Conservation (phyloP, 768 basidiomycete species). For the Hortiboletus flavorubellus region DNA sequence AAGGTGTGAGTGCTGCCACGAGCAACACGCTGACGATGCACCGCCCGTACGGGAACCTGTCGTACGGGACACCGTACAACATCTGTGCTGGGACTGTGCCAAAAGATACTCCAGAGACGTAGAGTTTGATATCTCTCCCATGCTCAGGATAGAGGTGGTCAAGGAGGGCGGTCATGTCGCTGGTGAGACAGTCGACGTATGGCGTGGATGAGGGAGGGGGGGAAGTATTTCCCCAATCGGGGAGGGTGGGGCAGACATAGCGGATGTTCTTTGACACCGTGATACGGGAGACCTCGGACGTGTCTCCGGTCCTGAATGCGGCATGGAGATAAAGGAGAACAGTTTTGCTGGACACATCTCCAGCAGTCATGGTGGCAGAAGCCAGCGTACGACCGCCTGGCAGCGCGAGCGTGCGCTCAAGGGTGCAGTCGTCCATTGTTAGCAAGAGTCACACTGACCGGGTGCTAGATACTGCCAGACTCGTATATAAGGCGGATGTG, state of each 20-base stretch:
- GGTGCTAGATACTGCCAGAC: too few species aligned
- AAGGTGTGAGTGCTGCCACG: slow-evolving; percentile 45
- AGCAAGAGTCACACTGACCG: too few species aligned
- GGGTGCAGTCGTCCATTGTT: neutral
- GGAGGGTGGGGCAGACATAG: slow-evolving; percentile 49
- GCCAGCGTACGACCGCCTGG: slow-evolving; percentile 46
- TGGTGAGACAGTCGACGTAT: slow-evolving; percentile 41
- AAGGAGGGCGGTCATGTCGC: slow-evolving; percentile 46
- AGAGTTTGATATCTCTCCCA: slow-evolving; percentile 39
- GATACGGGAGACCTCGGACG: slow-evolving; percentile 31
- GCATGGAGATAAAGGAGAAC: slow-evolving; percentile 57
- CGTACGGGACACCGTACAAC: slow-evolving; percentile 49
- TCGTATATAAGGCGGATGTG: too few species aligned
- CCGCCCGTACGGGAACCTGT: slow-evolving; percentile 48
- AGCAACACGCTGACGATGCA: slow-evolving; percentile 48
- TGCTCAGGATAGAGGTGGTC: slow-evolving; percentile 47
- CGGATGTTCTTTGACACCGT: slow-evolving; percentile 42
- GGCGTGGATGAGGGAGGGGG: slow-evolving; percentile 32
- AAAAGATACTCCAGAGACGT: slow-evolving; percentile 51
- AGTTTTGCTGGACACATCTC: slow-evolving; percentile 45
- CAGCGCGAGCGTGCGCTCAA: slow-evolving; percentile 22
- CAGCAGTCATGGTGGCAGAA: slow-evolving; percentile 43
- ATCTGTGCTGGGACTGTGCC: slow-evolving; percentile 56
- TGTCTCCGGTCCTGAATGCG: slow-evolving; percentile 49
- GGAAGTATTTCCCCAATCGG: slow-evolving; percentile 57